A percentile compares a stretch with the other conserved stretches of the same genome.
These are phyloP conservation scores for Termitomyces sp. DNA, from an alignment of 768 basidiomycete species.

Conservation along the genomic window DNA sequence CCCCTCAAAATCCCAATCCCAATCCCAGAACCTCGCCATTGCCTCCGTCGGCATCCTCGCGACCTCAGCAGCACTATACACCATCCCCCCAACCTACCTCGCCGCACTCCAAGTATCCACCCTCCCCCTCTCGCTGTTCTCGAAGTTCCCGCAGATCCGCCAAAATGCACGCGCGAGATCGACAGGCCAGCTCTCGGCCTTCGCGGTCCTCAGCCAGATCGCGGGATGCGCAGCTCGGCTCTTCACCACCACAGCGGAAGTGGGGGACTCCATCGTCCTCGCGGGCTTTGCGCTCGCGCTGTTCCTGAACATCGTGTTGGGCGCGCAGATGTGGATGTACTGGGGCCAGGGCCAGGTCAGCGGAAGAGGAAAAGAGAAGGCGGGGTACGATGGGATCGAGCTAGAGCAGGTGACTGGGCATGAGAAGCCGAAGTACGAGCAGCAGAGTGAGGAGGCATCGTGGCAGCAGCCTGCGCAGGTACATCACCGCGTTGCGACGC, in stretches of 20 bases:
- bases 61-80: constrained; percentile 35
- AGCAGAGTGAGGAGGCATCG: constrained; percentile 17
- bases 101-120: constrained; percentile 78
- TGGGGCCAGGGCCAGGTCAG: constrained; percentile 53
- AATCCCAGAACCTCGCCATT: constrained; percentile 22
- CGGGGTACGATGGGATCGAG: constrained; percentile 12
- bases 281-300: constrained; percentile 86
- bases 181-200: constrained; percentile 92
- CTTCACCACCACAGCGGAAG: constrained; percentile 91
- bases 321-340: constrained; percentile 80
- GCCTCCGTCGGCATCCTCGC: constrained; percentile 26
- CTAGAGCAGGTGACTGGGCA: constrained; percentile 4
- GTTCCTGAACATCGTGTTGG: constrained; percentile 78
- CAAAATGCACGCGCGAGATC: constrained; percentile 72
- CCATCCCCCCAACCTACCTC: constrained; percentile 46
- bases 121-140: constrained; percentile 87
- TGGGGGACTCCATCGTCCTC: constrained; percentile 75
- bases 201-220: constrained; percentile 87
- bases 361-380: constrained; percentile 14
- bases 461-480: constrained; percentile 24
- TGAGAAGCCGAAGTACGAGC: constrained; percentile 11
- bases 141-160: constrained; percentile 91
- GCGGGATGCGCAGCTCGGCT: constrained; percentile 87
- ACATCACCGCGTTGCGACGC: constrained; percentile 33
- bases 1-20: constrained; percentile 14